Percentiles rank a stretch among this genome's conserved stretches.
Conservation (phyloP, 768 basidiomycete genomes). For the Candolleomyces eurysporus region DNA sequence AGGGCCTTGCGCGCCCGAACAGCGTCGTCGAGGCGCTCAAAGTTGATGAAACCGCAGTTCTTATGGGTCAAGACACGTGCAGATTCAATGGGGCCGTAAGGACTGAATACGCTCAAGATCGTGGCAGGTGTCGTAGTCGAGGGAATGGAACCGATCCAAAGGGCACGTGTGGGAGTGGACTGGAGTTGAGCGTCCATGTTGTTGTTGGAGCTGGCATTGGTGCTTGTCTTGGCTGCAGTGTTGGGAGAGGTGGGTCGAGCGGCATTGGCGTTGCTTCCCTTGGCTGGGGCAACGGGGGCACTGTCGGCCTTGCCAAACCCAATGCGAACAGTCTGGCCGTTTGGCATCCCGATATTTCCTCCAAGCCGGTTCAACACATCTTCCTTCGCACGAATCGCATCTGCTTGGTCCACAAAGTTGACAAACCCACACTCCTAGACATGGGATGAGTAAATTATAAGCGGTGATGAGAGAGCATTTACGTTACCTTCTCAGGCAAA, state of each 20-base stretch:
- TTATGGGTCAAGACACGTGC: slow-evolving; percentile 96
- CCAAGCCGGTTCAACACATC: slow-evolving; percentile 95
- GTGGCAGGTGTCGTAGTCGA: slow-evolving; percentile 93
- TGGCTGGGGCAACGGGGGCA: slow-evolving; percentile 87
- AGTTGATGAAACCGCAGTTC: slow-evolving; percentile 97
- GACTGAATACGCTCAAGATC: slow-evolving; percentile 93
- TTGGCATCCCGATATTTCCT: slow-evolving; percentile 91
- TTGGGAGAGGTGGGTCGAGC: slow-evolving; percentile 67
- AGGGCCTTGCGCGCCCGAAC: slow-evolving; percentile 93
- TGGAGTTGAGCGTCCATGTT: slow-evolving; percentile 85
- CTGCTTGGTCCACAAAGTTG: slow-evolving; percentile 93
- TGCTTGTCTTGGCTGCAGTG: slow-evolving; percentile 42
- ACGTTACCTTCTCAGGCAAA: slow-evolving; percentile 89
- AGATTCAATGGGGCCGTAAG: slow-evolving; percentile 96
- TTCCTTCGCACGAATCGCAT: slow-evolving; percentile 97
- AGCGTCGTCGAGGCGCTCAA: slow-evolving; percentile 95
- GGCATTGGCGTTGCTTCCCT: slow-evolving; percentile 53
- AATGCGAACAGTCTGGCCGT: slow-evolving; percentile 94
- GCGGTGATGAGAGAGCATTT: slow-evolving; percentile 3
- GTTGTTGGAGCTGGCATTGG: slow-evolving; percentile 53
- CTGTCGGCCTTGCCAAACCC: slow-evolving; percentile 98
- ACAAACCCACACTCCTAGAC: slow-evolving; percentile 96
- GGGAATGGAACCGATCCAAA: slow-evolving; percentile 98
- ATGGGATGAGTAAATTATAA: neutral
- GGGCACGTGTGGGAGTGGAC: slow-evolving; percentile 87